Evolutionary conservation across 768 basidiomycete genomes (phyloP).

Genomic region (Mrakia hoshinonis): DNA sequence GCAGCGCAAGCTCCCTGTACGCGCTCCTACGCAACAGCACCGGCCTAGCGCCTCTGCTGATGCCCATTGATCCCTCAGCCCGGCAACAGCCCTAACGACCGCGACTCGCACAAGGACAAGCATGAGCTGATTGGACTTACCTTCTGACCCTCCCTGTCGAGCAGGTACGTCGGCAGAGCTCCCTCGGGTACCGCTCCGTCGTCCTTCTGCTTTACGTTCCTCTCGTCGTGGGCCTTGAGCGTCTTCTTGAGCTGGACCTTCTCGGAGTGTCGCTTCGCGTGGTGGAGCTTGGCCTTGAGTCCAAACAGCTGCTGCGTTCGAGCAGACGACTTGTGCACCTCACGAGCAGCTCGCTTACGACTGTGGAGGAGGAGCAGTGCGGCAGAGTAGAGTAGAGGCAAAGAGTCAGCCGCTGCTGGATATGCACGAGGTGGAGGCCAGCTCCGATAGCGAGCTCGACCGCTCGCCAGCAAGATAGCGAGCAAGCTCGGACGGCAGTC

Average conservation of each 20-base stretch:
- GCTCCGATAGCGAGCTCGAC: not conserved
- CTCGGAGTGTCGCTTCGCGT: slow-evolving; percentile 90
- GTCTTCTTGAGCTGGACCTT: slow-evolving; percentile 99
- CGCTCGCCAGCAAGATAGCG: too few relatives aligned
- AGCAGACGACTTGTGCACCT: slow-evolving; percentile 55
- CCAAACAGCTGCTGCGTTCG: slow-evolving; percentile 90
- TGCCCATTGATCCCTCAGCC: not conserved
- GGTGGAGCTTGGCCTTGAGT: slow-evolving; percentile 94
- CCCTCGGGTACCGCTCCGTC: slow-evolving; percentile 67
- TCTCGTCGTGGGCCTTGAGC: slow-evolving; percentile 98
- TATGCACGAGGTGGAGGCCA: not conserved
- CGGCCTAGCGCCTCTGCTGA: not conserved
- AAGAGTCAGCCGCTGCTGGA: not conserved
- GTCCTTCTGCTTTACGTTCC: slow-evolving; percentile 92
- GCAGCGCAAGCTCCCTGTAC: too few relatives aligned
- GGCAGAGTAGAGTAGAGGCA: not conserved
- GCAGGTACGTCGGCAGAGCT: slow-evolving; percentile 86
- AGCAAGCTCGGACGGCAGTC: not conserved
- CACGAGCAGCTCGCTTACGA: slow-evolving; percentile 45
- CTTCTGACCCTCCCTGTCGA: slow-evolving; percentile 95
- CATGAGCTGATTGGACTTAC: slow-evolving; percentile 30
- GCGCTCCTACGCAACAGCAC: not conserved
- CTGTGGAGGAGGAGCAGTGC: slow-evolving; percentile 28
- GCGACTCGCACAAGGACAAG: too few relatives aligned
- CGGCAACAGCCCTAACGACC: too few relatives aligned